Evolutionary conservation across 2,329 filamentous ascomycete genomes (phyloP).

Genomic region (Myrmaecium sp.): DNA sequence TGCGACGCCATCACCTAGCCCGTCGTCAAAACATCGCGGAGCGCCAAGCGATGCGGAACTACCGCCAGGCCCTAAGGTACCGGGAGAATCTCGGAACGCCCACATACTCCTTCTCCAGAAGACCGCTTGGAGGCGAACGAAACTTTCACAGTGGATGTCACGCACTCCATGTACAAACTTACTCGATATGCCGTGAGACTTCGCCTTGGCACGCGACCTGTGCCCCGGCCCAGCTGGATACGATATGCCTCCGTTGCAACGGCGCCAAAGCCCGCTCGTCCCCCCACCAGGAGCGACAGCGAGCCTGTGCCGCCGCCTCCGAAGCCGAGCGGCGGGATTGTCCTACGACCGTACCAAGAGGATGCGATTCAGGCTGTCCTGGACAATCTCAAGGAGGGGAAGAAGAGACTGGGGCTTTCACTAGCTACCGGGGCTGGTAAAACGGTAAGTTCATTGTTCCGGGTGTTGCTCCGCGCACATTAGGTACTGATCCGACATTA

Average conservation of each 20-base stretch:
- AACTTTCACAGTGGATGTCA: no score
- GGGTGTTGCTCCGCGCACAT: not conserved
- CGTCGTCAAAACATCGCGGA: no score
- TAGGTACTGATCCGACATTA: constrained; percentile 4
- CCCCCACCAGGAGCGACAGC: no score
- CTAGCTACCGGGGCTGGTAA: constrained; percentile 81
- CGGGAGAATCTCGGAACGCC: no score
- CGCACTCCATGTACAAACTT: constrained; percentile 14
- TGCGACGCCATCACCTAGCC: no score
- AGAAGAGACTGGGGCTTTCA: constrained; percentile 69
- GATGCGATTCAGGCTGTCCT: constrained; percentile 79
- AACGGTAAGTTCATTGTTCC: constrained; percentile 39
- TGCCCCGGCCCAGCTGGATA: not conserved
- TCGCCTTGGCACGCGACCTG: constrained; percentile 3
- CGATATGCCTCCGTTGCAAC: constrained; percentile 8
- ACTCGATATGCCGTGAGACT: constrained; percentile 14
- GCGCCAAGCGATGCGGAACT: no score
- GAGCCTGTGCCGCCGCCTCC: constrained; percentile 5
- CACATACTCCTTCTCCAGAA: no score
- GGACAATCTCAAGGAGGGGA: constrained; percentile 47
- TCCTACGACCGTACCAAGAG: constrained; percentile 71
- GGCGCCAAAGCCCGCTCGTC: no score
- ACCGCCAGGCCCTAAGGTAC: no score
- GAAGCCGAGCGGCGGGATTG: constrained; percentile 22
- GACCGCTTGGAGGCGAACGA: no score